A percentile compares a stretch with the other conserved stretches of the same genome.
Conservation (phyloP, 2,329 filamentous ascomycete genomes). For the Lecanosticta acicola region DNA sequence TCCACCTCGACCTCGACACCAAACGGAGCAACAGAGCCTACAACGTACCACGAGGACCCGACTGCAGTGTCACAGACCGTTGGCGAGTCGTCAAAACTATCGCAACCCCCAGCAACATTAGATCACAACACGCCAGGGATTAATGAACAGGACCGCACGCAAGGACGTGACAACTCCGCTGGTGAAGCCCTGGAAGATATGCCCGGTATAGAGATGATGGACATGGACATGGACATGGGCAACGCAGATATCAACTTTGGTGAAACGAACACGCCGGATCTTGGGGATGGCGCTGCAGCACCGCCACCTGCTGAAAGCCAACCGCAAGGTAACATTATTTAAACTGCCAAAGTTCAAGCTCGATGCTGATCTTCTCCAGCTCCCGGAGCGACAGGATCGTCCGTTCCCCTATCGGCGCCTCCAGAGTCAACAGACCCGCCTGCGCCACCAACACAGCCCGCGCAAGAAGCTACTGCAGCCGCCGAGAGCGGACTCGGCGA, state of each 20-base stretch:
- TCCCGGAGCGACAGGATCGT: no score
- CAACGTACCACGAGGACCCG: slow-evolving; percentile 12
- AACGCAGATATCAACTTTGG: slow-evolving; percentile 15
- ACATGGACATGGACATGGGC: slow-evolving; percentile 23
- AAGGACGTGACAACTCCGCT: slow-evolving; percentile 4
- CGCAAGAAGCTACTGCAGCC: slow-evolving; percentile 1
- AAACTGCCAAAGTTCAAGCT: background rate
- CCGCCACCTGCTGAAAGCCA: background rate
- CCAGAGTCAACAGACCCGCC: no score
- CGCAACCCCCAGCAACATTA: background rate
- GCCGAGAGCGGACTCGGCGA: background rate
- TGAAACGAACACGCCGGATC: slow-evolving; percentile 6
- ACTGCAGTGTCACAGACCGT: slow-evolving; percentile 5
- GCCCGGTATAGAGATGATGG: slow-evolving; percentile 17
- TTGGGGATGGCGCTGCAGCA: slow-evolving; percentile 2
- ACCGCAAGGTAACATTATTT: no score
- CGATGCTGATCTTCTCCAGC: no score
- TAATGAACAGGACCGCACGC: background rate
- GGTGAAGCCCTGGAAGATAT: slow-evolving; percentile 36
- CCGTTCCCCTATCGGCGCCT: no score
- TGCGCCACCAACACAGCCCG: no score
- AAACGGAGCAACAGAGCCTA: slow-evolving; percentile 26
- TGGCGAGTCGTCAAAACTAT: slow-evolving; percentile 3
- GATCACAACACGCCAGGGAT: slow-evolving; percentile 1
- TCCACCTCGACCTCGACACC: slow-evolving; percentile 41